Conservation (phyloP, 2,329 filamentous ascomycete genomes). For the Cladosporium sp. region DNA sequence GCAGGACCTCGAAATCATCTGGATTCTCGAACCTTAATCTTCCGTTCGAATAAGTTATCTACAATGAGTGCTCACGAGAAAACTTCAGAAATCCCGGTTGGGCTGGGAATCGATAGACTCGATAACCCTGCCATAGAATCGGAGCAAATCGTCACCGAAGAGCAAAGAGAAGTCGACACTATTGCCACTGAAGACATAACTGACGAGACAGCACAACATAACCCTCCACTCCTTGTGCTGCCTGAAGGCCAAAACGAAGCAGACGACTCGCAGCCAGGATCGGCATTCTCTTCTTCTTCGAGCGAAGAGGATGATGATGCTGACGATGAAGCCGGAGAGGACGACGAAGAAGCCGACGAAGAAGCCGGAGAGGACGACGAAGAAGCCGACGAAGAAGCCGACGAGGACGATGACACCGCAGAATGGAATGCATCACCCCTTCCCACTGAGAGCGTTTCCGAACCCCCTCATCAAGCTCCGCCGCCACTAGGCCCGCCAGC, state of each 20-base stretch:
- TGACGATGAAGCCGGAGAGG: background rate
- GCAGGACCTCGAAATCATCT: conserved; percentile 3
- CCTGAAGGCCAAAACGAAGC: too few species aligned
- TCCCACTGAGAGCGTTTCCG: too few species aligned
- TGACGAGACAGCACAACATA: background rate
- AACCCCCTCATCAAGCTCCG: too few species aligned
- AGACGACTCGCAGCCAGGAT: background rate
- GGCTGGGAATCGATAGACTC: background rate
- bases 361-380: background rate
- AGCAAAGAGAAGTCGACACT: background rate
- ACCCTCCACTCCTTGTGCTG: background rate
- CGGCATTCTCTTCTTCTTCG: conserved; percentile 2
- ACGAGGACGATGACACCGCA: too few species aligned
- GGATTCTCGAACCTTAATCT: background rate
- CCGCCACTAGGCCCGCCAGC: too few species aligned
- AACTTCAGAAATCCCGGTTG: background rate
- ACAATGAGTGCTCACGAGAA: conserved; percentile 5
- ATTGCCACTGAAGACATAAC: background rate
- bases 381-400: background rate
- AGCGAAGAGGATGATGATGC: conserved; percentile 4
- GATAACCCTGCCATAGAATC: background rate
- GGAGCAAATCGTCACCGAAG: background rate
- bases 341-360: background rate
- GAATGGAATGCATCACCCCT: too few species aligned
- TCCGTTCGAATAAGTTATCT: background rate